Evolutionary conservation across 2,329 filamentous ascomycete species (phyloP).

Genomic region (Cladophialophora immunda): DNA sequence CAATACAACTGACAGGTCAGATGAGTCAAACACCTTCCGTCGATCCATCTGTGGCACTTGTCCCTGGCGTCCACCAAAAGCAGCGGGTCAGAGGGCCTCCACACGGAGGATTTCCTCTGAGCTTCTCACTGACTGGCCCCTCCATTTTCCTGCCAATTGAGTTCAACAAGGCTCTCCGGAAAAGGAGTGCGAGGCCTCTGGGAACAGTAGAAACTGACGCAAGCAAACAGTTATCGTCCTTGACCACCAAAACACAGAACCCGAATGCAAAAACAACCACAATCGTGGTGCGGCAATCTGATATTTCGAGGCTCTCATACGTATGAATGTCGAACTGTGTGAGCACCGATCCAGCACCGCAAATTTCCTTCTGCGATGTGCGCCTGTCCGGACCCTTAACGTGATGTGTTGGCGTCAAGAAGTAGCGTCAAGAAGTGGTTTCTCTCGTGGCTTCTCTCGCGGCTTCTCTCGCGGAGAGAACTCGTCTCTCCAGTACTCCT

Average conservation of each 20-base stretch:
- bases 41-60: not conserved
- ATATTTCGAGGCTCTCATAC: not conserved
- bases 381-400: not conserved
- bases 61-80: not conserved
- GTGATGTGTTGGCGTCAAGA: not conserved
- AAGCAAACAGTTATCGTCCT: not conserved
- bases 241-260: not conserved
- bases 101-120: not conserved
- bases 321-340: not conserved
- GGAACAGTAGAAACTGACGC: not conserved
- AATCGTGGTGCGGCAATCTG: not conserved
- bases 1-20: not conserved
- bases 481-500: slow-evolving; percentile 11
- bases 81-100: not conserved
- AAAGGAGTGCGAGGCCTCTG: not conserved
- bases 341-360: not conserved
- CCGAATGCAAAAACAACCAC: not conserved
- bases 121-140: not conserved
- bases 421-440: no score
- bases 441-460: no score
- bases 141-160: not conserved
- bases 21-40: not conserved
- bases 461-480: not conserved
- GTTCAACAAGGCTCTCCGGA: not conserved
- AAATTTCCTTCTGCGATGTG: not conserved